Conservation (phyloP, 306 rosid genomes). For the Astragalus glycyphyllos region DNA sequence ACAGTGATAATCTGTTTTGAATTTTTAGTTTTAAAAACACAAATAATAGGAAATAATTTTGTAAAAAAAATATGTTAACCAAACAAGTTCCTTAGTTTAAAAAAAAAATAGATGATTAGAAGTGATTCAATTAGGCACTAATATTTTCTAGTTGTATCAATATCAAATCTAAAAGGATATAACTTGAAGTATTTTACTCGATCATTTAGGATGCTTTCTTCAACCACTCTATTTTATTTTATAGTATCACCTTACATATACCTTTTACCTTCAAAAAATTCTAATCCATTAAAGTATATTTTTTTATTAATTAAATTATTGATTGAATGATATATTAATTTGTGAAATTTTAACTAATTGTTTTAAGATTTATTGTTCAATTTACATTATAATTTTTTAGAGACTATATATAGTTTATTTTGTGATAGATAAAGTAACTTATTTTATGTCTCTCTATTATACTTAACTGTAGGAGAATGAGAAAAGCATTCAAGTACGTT, state of each 20-base stretch:
- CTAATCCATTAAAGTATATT: not conserved
- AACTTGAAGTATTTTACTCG: not conserved
- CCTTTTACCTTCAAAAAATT: no score
- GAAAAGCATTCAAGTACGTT: slow-evolving; percentile 38
- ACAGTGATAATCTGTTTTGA: no score
- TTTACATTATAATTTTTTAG: not conserved
- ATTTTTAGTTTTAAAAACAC: no score
- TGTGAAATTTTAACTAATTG: not conserved
- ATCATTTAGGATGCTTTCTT: not conserved
- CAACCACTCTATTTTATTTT: not conserved
- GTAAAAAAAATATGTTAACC: no score
- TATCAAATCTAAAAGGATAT: no score
- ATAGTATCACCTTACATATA: no score
- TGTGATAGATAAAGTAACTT: not conserved
- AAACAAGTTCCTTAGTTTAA: no score
- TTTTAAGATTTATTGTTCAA: not conserved
- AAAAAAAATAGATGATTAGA: no score
- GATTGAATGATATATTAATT: not conserved
- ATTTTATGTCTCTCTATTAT: not conserved
- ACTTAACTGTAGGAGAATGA: slow-evolving; percentile 42
- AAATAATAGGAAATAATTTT: no score
- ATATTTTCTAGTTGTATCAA: no score
- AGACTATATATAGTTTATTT: not conserved
- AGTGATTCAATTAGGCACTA: no score
- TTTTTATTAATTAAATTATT: not conserved